A percentile compares a stretch with the other conserved stretches of the same genome.
These are phyloP conservation scores for Neolentinus lepideus DNA, from an alignment of 1,284 basidiomycete genomes.

Conservation along the genomic window DNA sequence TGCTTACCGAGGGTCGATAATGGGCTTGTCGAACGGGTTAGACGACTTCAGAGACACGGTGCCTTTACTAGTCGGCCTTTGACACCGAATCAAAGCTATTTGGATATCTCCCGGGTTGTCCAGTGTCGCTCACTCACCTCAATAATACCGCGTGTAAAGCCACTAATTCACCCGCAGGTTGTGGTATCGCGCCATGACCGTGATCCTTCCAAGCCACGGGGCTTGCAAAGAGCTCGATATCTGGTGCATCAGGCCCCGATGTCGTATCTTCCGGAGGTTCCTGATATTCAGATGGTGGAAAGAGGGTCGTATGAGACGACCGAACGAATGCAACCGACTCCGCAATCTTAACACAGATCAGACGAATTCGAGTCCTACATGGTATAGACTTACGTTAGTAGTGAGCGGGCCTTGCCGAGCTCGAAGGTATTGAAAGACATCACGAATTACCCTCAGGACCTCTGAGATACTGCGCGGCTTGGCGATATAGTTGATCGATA, in stretches of 20 bases:
- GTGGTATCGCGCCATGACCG: constrained; percentile 6
- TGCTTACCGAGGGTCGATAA: constrained; percentile 29
- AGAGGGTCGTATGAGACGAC: constrained; percentile 42
- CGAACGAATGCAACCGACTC: constrained; percentile 55
- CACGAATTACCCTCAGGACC: constrained; percentile 24
- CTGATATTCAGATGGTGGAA: constrained; percentile 15
- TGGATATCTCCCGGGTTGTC: not conserved
- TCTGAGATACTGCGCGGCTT: constrained; percentile 28
- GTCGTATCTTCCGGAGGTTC: constrained; percentile 44
- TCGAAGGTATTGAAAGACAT: constrained; percentile 34
- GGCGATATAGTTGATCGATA: constrained; percentile 30
- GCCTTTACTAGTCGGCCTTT: constrained; percentile 35
- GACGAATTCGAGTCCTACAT: constrained; percentile 8
- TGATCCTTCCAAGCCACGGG: constrained; percentile 36
- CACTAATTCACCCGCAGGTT: constrained; percentile 19
- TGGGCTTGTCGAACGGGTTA: constrained; percentile 32
- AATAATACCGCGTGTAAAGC: constrained; percentile 24
- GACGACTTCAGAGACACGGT: constrained; percentile 31
- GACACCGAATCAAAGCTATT: not conserved
- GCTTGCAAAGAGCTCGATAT: constrained; percentile 51
- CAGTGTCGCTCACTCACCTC: constrained; percentile 15
- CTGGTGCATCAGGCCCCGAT: constrained; percentile 48
- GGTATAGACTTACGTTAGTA: constrained; percentile 40
- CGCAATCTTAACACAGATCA: constrained; percentile 32
- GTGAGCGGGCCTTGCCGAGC: constrained; percentile 39